Conservation (phyloP, 2,329 filamentous ascomycete species). For the Didymella pomorum region DNA sequence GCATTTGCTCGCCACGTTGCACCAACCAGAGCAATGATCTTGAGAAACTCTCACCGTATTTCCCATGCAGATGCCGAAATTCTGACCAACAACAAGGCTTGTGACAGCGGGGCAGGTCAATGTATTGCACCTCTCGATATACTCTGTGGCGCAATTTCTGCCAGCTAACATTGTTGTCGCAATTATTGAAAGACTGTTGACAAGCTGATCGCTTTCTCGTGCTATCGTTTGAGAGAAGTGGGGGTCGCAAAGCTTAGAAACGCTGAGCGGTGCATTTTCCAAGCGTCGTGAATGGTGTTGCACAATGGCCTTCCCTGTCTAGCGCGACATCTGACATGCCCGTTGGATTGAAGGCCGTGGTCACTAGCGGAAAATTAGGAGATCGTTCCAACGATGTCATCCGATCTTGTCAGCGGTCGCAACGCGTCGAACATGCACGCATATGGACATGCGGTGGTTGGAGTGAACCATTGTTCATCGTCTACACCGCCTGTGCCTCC, state of each 20-base stretch:
- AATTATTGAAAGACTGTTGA: constrained; percentile 8
- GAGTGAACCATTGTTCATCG: neutral
- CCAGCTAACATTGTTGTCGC: constrained; percentile 1
- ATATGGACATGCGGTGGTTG: neutral
- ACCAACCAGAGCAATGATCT: constrained; percentile 15
- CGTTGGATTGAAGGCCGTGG: constrained; percentile 8
- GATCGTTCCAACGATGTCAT: constrained; percentile 2
- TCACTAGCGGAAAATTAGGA: constrained; percentile 8
- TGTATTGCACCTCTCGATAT: constrained; percentile 1
- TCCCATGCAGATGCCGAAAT: constrained; percentile 5
- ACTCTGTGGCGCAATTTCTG: constrained; percentile 3
- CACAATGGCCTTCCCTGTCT: constrained; percentile 8
- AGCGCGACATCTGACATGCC: constrained; percentile 13
- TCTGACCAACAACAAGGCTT: constrained; percentile 14
- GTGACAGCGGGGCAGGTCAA: neutral
- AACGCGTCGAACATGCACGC: neutral
- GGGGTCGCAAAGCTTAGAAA: constrained; percentile 15
- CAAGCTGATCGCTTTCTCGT: constrained; percentile 5
- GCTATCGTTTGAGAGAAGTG: constrained; percentile 22
- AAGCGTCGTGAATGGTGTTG: constrained; percentile 18
- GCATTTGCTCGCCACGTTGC: constrained; percentile 24
- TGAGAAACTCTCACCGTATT: constrained; percentile 13
- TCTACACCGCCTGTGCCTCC: neutral
- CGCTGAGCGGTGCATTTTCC: constrained; percentile 12
- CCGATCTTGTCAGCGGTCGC: neutral